phyloP scores from a whole-genome alignment of 768 basidiomycete genomes.

The Auricularia sp. region DNA sequence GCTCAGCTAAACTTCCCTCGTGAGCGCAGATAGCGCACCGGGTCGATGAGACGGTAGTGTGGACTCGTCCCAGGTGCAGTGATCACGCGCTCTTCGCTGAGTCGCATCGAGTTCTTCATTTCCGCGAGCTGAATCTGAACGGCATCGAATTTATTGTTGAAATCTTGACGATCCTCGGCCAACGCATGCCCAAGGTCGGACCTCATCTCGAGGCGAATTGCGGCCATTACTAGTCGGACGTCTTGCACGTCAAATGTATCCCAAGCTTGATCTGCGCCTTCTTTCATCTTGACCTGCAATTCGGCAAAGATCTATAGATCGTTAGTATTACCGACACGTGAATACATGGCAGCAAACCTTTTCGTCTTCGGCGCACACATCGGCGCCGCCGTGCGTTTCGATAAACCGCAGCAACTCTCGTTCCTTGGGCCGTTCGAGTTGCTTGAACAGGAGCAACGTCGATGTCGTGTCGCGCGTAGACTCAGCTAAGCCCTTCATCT shows the following conservation, averaged over 20 bases:
- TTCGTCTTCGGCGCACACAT: neutral
- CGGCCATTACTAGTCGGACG: neutral
- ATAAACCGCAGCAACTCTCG: neutral
- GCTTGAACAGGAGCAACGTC: neutral
- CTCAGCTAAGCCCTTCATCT: neutral
- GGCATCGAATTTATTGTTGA: neutral
- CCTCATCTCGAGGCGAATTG: neutral
- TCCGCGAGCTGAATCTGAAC: neutral
- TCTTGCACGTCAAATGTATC: neutral
- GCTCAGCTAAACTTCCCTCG: too few species aligned
- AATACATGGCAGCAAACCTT: neutral
- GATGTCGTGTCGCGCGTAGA: neutral
- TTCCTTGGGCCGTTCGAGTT: neutral
- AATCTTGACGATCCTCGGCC: neutral
- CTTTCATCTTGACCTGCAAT: neutral
- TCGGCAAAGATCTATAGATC: neutral
- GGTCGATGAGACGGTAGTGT: constrained; percentile 18
- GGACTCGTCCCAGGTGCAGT: constrained; percentile 16
- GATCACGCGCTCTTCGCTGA: constrained; percentile 16
- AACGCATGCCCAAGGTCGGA: neutral
- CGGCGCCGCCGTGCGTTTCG: neutral
- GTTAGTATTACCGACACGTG: neutral
- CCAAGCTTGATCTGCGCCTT: neutral
- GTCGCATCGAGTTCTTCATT: constrained; percentile 11
- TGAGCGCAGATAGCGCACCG: constrained; percentile 3